phyloP scores from a whole-genome alignment of 805 yeast genomes.

The Candida ipomoeae region DNA sequence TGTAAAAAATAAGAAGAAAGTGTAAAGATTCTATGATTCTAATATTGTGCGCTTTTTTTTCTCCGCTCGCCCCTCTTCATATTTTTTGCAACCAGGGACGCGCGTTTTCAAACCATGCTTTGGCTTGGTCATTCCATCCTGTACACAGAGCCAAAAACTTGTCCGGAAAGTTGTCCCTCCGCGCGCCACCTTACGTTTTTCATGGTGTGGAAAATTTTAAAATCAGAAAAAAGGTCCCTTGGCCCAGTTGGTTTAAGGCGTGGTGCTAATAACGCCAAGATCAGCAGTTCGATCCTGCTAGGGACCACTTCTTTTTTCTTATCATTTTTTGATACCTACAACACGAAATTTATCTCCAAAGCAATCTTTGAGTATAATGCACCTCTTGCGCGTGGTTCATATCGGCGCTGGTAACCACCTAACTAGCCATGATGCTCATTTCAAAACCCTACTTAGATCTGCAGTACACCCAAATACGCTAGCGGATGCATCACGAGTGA shows the following conservation, averaged over 20 bases:
- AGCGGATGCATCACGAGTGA: conserved; percentile 15
- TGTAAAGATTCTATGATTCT: too few relatives aligned
- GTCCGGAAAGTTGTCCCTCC: too few relatives aligned
- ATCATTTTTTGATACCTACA: background rate
- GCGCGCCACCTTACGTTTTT: too few relatives aligned
- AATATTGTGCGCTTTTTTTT: too few relatives aligned
- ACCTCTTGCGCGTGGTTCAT: conserved; percentile 29
- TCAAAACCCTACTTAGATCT: conserved; percentile 25
- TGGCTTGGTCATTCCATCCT: too few relatives aligned
- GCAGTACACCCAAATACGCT: conserved; percentile 20
- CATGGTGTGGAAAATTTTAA: too few relatives aligned
- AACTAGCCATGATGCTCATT: conserved; percentile 13
- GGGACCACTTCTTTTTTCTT: conserved; percentile 52
- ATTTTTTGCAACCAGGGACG: too few relatives aligned
- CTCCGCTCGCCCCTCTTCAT: too few relatives aligned
- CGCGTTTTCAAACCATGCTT: too few relatives aligned
- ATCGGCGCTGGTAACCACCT: conserved; percentile 52
- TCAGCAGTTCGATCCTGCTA: conserved; percentile 88
- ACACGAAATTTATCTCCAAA: conserved; percentile 31
- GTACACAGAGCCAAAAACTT: too few relatives aligned
- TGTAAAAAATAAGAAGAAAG: too few relatives aligned
- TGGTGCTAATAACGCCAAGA: conserved; percentile 56
- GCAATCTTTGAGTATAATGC: conserved; percentile 8
- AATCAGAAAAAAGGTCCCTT: conserved; percentile 41
- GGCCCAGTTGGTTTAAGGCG: conserved; percentile 55